Percentiles rank a stretch among this genome's conserved stretches.
phyloP scores from a whole-genome alignment of 2,329 filamentous ascomycete genomes.

The Xylaria sp. region DNA sequence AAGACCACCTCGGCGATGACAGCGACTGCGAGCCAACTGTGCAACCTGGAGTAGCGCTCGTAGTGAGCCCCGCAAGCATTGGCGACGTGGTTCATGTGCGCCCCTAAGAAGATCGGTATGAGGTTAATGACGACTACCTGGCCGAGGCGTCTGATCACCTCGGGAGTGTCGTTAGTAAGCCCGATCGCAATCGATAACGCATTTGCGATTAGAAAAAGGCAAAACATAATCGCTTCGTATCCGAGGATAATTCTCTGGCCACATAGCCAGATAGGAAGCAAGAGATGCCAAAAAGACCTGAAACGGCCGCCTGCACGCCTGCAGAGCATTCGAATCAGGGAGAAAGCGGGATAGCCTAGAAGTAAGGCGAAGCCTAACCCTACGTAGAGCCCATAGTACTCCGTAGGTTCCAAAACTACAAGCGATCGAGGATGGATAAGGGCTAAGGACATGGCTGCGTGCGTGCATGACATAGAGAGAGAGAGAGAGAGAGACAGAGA shows the following conservation, averaged over 20 bases:
- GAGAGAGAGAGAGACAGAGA: too few species aligned
- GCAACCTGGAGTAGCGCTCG: constrained; percentile 9
- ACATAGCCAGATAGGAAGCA: constrained; percentile 6
- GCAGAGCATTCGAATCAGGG: constrained; percentile 9
- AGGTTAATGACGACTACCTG: constrained; percentile 20
- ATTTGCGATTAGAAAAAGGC: constrained; percentile 8
- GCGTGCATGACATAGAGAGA: too few species aligned
- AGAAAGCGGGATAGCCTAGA: constrained; percentile 15
- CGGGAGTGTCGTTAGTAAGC: background rate
- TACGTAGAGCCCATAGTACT: constrained; percentile 23
- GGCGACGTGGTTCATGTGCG: constrained; percentile 19
- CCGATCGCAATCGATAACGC: constrained; percentile 4
- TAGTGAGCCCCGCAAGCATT: constrained; percentile 14
- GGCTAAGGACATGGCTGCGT: too few species aligned
- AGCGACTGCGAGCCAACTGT: constrained; percentile 7
- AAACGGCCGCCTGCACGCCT: background rate
- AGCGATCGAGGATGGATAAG: constrained; percentile 6
- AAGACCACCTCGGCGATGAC: constrained; percentile 2
- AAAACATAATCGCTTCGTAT: constrained; percentile 24
- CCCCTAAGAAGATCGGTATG: background rate
- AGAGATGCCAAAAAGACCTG: background rate
- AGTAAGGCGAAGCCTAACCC: constrained; percentile 8
- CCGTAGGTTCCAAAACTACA: background rate
- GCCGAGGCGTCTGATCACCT: constrained; percentile 16
- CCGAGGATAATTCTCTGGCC: background rate